Percentiles rank a stretch among this genome's conserved stretches.
These are phyloP conservation scores for Trichoderma sp. DNA, from an alignment of 2,329 filamentous ascomycete genomes.

Conservation along the genomic window DNA sequence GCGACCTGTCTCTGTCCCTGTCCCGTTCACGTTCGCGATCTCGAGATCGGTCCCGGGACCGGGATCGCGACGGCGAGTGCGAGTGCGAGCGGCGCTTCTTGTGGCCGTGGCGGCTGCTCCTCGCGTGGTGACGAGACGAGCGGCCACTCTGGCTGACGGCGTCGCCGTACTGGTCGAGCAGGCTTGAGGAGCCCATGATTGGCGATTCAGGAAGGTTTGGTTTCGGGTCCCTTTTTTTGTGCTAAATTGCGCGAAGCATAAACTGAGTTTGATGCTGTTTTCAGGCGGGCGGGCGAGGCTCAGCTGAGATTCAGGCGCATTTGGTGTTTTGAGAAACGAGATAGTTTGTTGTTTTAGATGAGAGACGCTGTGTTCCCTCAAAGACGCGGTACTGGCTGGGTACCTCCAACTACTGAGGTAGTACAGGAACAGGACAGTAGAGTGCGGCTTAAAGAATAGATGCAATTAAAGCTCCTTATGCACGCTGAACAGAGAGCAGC, in stretches of 20 bases:
- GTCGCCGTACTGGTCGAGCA: constrained; percentile 35
- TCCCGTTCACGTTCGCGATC: constrained; percentile 31
- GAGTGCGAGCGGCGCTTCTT: constrained; percentile 38
- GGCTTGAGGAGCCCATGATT: constrained; percentile 51
- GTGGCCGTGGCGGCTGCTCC: constrained; percentile 26
- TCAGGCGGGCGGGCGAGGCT: neutral
- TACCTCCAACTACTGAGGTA: neutral
- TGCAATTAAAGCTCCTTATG: neutral
- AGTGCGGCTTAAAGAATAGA: neutral
- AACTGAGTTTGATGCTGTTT: neutral
- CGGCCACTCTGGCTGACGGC: constrained; percentile 31
- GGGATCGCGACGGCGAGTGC: constrained; percentile 37
- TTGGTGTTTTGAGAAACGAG: neutral
- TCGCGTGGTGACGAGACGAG: constrained; percentile 28
- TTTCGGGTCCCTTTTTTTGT: neutral
- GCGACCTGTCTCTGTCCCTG: constrained; percentile 40
- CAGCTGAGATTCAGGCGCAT: neutral
- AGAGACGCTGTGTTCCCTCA: neutral
- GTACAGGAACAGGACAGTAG: too few relatives aligned
- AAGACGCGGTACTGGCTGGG: neutral
- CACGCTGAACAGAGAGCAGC: neutral
- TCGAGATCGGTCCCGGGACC: constrained; percentile 35
- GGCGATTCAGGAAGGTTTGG: neutral
- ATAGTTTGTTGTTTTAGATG: neutral
- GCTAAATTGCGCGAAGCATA: neutral